Conservation (phyloP, 768 basidiomycete species). For the Psilocybe cyanescens region DNA sequence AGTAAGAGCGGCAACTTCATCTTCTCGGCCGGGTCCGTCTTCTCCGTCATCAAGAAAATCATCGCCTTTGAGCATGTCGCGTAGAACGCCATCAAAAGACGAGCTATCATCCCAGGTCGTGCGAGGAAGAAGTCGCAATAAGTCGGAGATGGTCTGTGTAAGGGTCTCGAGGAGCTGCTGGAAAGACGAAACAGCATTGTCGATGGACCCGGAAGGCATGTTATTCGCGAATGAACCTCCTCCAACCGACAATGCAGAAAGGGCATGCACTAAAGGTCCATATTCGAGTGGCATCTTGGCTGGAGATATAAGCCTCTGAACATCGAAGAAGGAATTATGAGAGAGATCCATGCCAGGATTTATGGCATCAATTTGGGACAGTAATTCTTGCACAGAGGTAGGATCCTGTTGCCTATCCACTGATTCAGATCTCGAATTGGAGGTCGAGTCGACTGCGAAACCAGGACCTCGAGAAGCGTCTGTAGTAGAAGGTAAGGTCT, state of each 20-base stretch:
- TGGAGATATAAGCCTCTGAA: conserved; percentile 71
- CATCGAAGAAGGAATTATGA: conserved; percentile 77
- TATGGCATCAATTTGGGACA: conserved; percentile 67
- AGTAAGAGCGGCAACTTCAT: conserved; percentile 85
- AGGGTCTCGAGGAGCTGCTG: conserved; percentile 87
- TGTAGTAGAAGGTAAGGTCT: conserved; percentile 45
- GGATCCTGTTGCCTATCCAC: conserved; percentile 50
- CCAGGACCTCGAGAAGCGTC: conserved; percentile 47
- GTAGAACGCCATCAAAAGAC: conserved; percentile 83
- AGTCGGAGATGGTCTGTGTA: conserved; percentile 88
- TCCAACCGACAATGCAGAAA: conserved; percentile 85
- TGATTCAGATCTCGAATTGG: conserved; percentile 64
- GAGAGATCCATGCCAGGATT: conserved; percentile 68
- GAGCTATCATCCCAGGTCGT: conserved; percentile 92
- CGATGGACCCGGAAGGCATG: conserved; percentile 87
- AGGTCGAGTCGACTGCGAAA: conserved; percentile 46
- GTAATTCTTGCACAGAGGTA: conserved; percentile 61
- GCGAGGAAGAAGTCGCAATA: conserved; percentile 82
- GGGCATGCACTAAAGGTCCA: conserved; percentile 81
- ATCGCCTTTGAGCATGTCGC: conserved; percentile 89
- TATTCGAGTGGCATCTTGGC: conserved; percentile 84
- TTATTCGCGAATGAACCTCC: conserved; percentile 84
- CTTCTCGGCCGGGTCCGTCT: conserved; percentile 67
- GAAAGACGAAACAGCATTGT: conserved; percentile 88
- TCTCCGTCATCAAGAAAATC: conserved; percentile 82